These are phyloP conservation scores for Gloeopeniophorella convolvens DNA, from an alignment of 768 basidiomycete genomes.

Conservation along the genomic window DNA sequence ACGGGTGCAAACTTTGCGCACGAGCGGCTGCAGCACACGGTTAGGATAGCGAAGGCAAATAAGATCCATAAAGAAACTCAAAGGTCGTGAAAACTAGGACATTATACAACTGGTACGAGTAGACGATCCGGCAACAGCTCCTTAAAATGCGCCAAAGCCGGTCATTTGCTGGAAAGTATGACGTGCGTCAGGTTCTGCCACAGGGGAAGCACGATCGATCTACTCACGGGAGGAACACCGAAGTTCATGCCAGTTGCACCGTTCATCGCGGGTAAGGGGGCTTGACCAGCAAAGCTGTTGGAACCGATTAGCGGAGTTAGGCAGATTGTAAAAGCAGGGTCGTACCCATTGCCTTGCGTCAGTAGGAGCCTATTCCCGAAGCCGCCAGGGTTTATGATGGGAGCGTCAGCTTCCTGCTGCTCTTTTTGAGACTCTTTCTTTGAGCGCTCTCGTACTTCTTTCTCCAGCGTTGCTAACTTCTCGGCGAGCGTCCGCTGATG, in stretches of 20 bases:
- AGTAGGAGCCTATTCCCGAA: slow-evolving; percentile 55
- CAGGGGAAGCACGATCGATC: background rate
- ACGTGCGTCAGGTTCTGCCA: background rate
- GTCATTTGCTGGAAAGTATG: slow-evolving; percentile 18
- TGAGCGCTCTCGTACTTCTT: slow-evolving; percentile 80
- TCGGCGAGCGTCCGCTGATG: slow-evolving; percentile 72
- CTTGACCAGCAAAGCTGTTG: slow-evolving; percentile 54
- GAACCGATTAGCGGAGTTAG: slow-evolving; percentile 3
- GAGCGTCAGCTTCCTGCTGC: slow-evolving; percentile 77
- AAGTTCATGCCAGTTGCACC: slow-evolving; percentile 46
- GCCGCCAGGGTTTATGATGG: slow-evolving; percentile 82
- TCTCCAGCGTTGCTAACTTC: slow-evolving; percentile 75
- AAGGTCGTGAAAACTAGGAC: slow-evolving; percentile 1
- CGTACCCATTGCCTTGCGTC: slow-evolving; percentile 66
- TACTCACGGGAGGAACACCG: slow-evolving; percentile 46
- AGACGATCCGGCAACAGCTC: background rate
- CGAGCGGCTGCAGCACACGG: no score
- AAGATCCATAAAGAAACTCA: background rate
- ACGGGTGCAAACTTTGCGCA: background rate
- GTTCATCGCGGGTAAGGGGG: slow-evolving; percentile 55
- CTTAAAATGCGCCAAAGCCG: slow-evolving; percentile 20
- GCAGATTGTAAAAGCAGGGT: background rate
- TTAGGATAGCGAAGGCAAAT: background rate
- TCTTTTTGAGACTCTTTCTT: slow-evolving; percentile 88
- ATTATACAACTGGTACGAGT: slow-evolving; percentile 3